These are phyloP conservation scores for Epichloe uncinata DNA, from an alignment of 2,329 filamentous ascomycete genomes.

Conservation along the genomic window DNA sequence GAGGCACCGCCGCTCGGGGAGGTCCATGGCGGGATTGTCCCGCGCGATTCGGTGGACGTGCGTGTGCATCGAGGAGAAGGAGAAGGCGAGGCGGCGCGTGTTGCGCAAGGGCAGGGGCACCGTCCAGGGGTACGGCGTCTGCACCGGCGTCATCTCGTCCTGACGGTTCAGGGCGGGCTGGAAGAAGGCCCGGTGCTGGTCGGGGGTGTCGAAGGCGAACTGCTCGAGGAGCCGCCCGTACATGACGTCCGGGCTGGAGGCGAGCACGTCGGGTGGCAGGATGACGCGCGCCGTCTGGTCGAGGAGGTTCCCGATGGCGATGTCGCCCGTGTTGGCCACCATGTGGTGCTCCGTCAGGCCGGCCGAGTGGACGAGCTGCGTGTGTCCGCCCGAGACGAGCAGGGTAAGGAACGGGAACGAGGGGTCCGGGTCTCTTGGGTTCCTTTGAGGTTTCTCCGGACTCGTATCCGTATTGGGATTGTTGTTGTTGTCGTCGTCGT, in stretches of 20 bases:
- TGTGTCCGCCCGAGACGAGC: slow-evolving; percentile 86
- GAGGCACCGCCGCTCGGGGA: slow-evolving; percentile 52
- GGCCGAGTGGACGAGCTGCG: slow-evolving; percentile 65
- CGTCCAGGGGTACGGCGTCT: slow-evolving; percentile 41
- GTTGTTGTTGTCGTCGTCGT: too few species aligned
- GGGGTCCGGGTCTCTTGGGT: slow-evolving; percentile 23
- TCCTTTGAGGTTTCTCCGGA: too few species aligned
- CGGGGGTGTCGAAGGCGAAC: slow-evolving; percentile 53
- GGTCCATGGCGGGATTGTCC: slow-evolving; percentile 27
- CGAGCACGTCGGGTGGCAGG: slow-evolving; percentile 48
- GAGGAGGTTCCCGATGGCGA: slow-evolving; percentile 79
- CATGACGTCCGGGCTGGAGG: slow-evolving; percentile 48
- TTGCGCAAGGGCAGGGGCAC: slow-evolving; percentile 53
- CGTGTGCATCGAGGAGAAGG: slow-evolving; percentile 57
- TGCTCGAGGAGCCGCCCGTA: slow-evolving; percentile 69
- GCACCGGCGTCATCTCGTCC: slow-evolving; percentile 39
- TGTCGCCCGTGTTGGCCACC: slow-evolving; percentile 60
- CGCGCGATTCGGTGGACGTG: slow-evolving; percentile 32
- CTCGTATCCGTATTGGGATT: too few species aligned
- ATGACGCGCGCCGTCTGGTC: slow-evolving; percentile 76
- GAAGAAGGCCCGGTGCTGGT: slow-evolving; percentile 33
- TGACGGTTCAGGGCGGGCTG: slow-evolving; percentile 39
- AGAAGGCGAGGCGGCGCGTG: slow-evolving; percentile 48
- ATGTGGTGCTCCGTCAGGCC: slow-evolving; percentile 57
- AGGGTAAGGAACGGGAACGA: slow-evolving; percentile 77